phyloP scores from a whole-genome alignment of 73 alveolate genomes.

The Paramecium tetraurelia region DNA sequence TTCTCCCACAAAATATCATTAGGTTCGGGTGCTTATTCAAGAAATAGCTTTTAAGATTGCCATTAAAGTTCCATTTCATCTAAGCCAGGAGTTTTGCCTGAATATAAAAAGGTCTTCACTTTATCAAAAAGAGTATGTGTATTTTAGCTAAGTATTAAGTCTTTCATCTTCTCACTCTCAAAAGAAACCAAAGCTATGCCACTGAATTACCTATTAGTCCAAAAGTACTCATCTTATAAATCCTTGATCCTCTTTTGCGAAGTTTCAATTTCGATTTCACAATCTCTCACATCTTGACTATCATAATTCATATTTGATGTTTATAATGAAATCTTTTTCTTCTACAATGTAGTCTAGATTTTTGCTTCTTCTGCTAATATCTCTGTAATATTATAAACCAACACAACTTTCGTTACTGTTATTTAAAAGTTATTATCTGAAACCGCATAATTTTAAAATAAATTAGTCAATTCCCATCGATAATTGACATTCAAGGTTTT shows the following conservation, averaged over 20 bases:
- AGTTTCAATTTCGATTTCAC: conserved; percentile 14
- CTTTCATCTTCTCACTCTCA: conserved; percentile 50
- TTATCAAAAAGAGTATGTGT: neutral
- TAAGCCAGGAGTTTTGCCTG: conserved; percentile 15
- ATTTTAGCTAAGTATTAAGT: neutral
- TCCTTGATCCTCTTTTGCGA: neutral
- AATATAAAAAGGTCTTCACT: neutral
- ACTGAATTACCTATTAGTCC: neutral
- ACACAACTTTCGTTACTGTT: conserved; percentile 35
- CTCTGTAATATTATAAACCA: conserved; percentile 43
- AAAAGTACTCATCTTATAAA: neutral
- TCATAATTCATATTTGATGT: conserved; percentile 14
- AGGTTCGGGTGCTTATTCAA: conserved; percentile 59
- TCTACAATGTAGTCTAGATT: neutral
- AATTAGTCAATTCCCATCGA: conserved; percentile 39
- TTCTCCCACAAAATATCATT: conserved; percentile 58
- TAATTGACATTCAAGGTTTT: neutral
- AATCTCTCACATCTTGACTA: conserved; percentile 8
- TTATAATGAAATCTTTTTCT: conserved; percentile 31
- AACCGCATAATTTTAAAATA: conserved; percentile 28
- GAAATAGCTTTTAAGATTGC: neutral
- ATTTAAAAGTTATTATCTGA: neutral
- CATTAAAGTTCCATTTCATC: conserved; percentile 8
- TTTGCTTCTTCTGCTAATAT: neutral
- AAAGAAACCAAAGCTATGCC: conserved; percentile 60